Evolutionary conservation across 2,329 filamentous ascomycete species (phyloP).

Genomic region (Penicillium digitatum): DNA sequence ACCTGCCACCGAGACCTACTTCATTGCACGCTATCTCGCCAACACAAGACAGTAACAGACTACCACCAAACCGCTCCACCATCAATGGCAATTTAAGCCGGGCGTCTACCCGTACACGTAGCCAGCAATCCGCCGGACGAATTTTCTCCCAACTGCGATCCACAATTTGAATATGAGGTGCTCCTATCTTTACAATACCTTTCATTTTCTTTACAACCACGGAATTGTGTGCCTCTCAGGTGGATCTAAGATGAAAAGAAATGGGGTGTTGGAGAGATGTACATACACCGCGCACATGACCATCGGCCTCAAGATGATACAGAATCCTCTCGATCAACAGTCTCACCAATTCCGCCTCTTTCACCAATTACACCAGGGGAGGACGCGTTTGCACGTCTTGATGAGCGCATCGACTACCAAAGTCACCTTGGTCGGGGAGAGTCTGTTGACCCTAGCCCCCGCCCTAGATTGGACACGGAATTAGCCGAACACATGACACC

Average conservation of each 20-base stretch:
- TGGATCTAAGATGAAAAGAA: conserved; percentile 31
- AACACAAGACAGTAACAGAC: background rate
- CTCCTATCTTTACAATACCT: background rate
- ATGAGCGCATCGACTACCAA: background rate
- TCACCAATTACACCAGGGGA: background rate
- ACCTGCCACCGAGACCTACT: conserved; percentile 12
- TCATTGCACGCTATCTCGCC: background rate
- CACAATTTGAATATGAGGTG: background rate
- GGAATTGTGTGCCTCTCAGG: conserved; percentile 18
- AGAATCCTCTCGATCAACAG: background rate
- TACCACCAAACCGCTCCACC: background rate
- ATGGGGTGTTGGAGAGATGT: conserved; percentile 24
- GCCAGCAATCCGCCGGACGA: background rate
- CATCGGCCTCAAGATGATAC: background rate
- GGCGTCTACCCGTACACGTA: background rate
- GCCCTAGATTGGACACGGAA: conserved; percentile 26
- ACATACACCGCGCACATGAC: background rate
- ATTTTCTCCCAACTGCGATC: background rate
- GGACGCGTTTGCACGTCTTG: background rate
- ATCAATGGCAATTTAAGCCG: background rate
- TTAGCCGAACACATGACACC: conserved; percentile 9
- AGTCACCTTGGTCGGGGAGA: background rate
- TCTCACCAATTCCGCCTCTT: conserved; percentile 2
- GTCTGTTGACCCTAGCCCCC: conserved; percentile 22
- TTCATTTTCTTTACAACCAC: conserved; percentile 3